Evolutionary conservation across 257 asterid genomes (phyloP), one percentile per base, ranked within the genome.

Genomic region (Echium plantagineum): DNA sequence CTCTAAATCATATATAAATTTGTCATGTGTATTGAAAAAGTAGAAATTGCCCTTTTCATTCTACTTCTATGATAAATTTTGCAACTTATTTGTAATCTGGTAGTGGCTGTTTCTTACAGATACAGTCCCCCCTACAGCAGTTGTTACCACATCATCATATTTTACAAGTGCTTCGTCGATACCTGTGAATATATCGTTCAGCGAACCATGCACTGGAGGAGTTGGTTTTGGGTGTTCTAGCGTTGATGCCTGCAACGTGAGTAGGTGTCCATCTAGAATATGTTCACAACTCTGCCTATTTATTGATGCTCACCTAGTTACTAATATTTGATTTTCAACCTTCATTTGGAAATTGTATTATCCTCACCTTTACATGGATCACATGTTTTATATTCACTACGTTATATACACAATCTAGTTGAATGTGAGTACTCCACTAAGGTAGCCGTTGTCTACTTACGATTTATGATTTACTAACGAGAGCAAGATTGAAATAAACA

Each of bases 161-260:
- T 88, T 91, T 59, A 88, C 96, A n/a, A 85, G 59, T 71, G 91
- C 84, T 77, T 72, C 93, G 20, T 83, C 62, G 61, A 75, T 82
- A 72, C 62, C 78, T 30, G 90, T 91, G 30, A 77, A 81, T 72
- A 77, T 91, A 56, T 68, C 90, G 12, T 88, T 91, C 82, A 85
- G 76, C 59, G 93, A 91, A 62, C 80, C 82, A 20, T 91, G 98
- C 64, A 64, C 61, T 26, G 86, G 83, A 28, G 78, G 73, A 31
- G 93, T 81, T 52, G 95, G 95, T 78, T 91, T 91, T 64, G 55
- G 67, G 52, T 91, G 98, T 66, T 55, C 94, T 22, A 78, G 95
- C 1, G 68, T 72, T 61, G 82, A 79, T 77, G 66, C 82, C 77
- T 90, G 97, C 83, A 90, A 83, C 60, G 97, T 90, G 89, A 90